Evolutionary conservation across 176 grass and related monocot genomes (phyloP).

Genomic region (Phoenix dactylifera): DNA sequence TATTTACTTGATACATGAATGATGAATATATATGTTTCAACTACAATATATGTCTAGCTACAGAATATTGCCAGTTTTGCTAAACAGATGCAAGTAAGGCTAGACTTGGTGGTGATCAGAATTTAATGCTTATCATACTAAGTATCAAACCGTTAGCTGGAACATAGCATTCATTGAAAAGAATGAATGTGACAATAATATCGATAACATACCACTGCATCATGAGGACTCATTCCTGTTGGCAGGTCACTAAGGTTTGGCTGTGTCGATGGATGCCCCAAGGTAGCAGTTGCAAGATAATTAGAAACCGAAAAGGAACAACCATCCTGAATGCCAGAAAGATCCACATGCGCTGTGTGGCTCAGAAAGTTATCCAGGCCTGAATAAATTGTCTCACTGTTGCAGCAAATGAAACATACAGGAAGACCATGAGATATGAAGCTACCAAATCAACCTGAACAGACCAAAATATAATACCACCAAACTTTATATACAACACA

Average conservation of each 20-base stretch:
- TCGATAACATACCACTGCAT: conserved; percentile 31
- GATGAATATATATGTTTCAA: too few species aligned
- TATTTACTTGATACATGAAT: too few species aligned
- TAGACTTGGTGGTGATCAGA: too few species aligned
- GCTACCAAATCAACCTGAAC: too few species aligned
- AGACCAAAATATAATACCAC: too few species aligned
- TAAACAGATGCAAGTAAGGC: too few species aligned
- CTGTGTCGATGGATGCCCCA: conserved; percentile 5
- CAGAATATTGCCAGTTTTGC: too few species aligned
- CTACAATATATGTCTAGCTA: too few species aligned
- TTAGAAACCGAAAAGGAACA: conserved; percentile 21
- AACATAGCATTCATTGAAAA: conserved; percentile 2
- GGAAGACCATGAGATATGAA: background rate
- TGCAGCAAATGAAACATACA: conserved; percentile 23
- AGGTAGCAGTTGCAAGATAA: conserved; percentile 19
- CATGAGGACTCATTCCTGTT: conserved; percentile 19
- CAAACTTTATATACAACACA: too few species aligned
- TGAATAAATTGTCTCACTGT: conserved; percentile 13
- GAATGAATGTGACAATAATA: conserved; percentile 3
- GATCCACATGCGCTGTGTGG: background rate
- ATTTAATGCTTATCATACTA: too few species aligned
- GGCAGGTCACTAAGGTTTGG: conserved; percentile 21
- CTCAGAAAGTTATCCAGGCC: conserved; percentile 12
- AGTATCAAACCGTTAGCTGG: too few species aligned
- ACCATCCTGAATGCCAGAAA: conserved; percentile 16